These are phyloP conservation scores for Penicillium crystallinum DNA, from an alignment of 495 filamentous ascomycete genomes.

Conservation along the genomic window DNA sequence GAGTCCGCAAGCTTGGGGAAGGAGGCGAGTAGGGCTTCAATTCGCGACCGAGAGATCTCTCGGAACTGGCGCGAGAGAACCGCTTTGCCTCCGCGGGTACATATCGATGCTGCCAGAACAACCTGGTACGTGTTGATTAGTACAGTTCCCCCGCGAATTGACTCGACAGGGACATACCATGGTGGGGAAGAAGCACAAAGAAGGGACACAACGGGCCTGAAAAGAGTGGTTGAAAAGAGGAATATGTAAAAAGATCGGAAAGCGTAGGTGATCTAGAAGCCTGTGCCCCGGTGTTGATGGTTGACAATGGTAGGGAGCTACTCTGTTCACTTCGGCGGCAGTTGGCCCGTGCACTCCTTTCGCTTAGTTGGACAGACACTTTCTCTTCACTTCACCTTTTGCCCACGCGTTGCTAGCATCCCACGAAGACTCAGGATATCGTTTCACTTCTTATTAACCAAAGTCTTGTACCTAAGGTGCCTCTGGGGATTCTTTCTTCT, in stretches of 20 bases:
- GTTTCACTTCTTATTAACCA: neutral
- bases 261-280: constrained; percentile 4
- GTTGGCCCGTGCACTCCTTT: constrained; percentile 41
- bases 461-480: neutral
- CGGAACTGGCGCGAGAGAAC: constrained; percentile 95
- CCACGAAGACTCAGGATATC: neutral
- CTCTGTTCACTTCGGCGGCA: constrained; percentile 43
- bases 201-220: neutral
- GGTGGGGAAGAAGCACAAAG: constrained; percentile 2
- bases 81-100: constrained; percentile 94
- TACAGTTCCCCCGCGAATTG: constrained; percentile 3
- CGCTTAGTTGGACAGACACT: constrained; percentile 32
- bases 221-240: constrained; percentile 8
- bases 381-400: constrained; percentile 8
- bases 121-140: constrained; percentile 57
- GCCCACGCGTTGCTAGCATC: constrained; percentile 9
- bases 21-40: constrained; percentile 91
- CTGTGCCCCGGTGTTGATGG: constrained; percentile 25
- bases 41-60: constrained; percentile 90
- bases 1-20: constrained; percentile 96
- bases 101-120: constrained; percentile 97
- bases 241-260: constrained; percentile 3
- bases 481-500: neutral
- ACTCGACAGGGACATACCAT: constrained; percentile 15
- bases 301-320: constrained; percentile 31